Evolutionary conservation across 768 basidiomycete genomes (phyloP), one percentile per base, ranked within the genome.

Genomic region (Dictyophora rubrovolvata): DNA sequence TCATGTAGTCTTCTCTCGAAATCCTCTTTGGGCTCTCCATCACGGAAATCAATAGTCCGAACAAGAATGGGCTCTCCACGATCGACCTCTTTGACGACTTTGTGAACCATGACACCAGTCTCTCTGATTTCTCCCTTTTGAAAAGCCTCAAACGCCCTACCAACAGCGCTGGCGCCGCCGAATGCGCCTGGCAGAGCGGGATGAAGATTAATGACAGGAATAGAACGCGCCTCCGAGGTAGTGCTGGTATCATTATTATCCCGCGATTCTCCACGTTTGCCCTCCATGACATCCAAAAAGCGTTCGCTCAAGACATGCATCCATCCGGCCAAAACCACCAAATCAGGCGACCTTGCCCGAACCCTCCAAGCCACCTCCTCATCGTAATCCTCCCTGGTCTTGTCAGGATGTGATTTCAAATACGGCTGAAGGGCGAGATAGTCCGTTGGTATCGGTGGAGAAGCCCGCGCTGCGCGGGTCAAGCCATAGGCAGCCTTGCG

Each of bases 131-230:
- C 87, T 0, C 91, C 90, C 57, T 76, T 80, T 67, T 87, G 79
- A 69, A 89, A 96, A 0, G 93, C 93, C 62, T 91, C 90, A 67
- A 82, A 93, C 3, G 94, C 92, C 11, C 95, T 76, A 63, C 87
- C 82, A 56, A 97, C 87, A 1, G 94, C 93, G 65, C 89, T 80
- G n/a, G 89, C 84, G 5, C 96, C 96, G 65, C 96, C 93, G 65
- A 99, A 99, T n/a, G 87, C 84, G 1, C 93, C 93, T 0, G 95
- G 95, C 1, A 99, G 74, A 5, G 96, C 96, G 7, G 96, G 96
- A 66, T 98, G 96, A 5, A 99, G 76, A 69, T 98, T 99, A 75
- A 99, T 95, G 62, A 96, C 89, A 0, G 91, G 86, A 1, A 95
- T 80, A 1, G 75, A 70, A 36, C 62, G 67, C 18, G 60, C 60